Percentiles rank a stretch among this genome's conserved stretches.
Conservation (phyloP, 2,329 filamentous ascomycete genomes). For the Aotearoamyces nothofagi region DNA sequence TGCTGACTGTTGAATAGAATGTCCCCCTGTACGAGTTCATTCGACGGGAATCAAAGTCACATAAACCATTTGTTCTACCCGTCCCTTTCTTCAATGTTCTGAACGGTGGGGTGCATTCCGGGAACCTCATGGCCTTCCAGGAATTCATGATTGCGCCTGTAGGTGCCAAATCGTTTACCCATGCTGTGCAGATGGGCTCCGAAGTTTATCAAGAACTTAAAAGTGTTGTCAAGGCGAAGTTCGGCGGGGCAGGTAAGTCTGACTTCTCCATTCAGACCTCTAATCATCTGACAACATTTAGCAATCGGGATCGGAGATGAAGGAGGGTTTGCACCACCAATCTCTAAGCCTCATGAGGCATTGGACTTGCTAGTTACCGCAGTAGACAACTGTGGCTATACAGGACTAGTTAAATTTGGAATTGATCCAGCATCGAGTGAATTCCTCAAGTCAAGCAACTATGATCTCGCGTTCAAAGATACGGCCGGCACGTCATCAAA, state of each 20-base stretch:
- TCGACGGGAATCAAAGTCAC: conserved; percentile 33
- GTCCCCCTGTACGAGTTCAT: conserved; percentile 42
- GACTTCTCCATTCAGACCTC: neutral
- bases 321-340: conserved; percentile 22
- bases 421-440: conserved; percentile 26
- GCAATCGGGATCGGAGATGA: conserved; percentile 22
- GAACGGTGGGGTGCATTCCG: conserved; percentile 30
- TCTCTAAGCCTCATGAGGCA: conserved; percentile 19
- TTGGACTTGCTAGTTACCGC: conserved; percentile 19
- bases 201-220: conserved; percentile 21
- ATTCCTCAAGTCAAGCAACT: conserved; percentile 20
- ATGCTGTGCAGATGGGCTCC: conserved; percentile 18
- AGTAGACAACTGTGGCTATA: conserved; percentile 15
- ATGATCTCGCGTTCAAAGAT: conserved; percentile 24
- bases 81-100: conserved; percentile 44
- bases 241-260: conserved; percentile 13
- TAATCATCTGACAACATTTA: conserved; percentile 3
- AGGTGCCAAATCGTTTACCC: conserved; percentile 11
- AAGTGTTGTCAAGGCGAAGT: conserved; percentile 17
- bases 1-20: conserved; percentile 21
- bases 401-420: conserved; percentile 21
- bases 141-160: conserved; percentile 17
- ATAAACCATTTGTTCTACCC: conserved; percentile 37
- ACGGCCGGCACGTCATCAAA: conserved; percentile 10
- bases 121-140: conserved; percentile 35